These are phyloP conservation scores for Schizochytrium sp. DNA, from an alignment of 108 stramenopile genomes.

Conservation along the genomic window DNA sequence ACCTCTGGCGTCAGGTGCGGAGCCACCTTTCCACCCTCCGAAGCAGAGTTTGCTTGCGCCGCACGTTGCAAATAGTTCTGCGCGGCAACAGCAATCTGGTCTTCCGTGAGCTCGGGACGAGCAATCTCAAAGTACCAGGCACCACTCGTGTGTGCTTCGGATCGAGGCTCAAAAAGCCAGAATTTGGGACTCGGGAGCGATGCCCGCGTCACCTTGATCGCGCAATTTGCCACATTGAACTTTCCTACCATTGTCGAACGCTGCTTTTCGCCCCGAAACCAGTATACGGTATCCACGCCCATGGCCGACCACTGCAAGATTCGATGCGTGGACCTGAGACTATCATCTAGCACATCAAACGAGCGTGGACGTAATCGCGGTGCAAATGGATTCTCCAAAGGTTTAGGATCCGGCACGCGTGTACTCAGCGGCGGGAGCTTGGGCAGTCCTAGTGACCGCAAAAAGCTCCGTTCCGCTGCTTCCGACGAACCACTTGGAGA, in stretches of 20 bases:
- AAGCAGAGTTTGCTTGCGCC: no score
- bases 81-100: background rate
- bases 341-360: background rate
- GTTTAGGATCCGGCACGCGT: background rate
- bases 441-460: background rate
- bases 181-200: background rate
- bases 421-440: background rate
- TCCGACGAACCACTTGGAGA: background rate
- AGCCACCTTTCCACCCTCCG: background rate
- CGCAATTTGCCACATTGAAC: background rate
- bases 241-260: background rate
- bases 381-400: background rate
- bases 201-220: background rate
- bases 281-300: background rate
- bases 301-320: background rate
- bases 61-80: background rate
- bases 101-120: background rate
- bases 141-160: background rate
- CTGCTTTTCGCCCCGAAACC: background rate
- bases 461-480: background rate
- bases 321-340: background rate
- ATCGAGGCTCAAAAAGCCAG: slow-evolving; percentile 7
- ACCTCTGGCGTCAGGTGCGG: background rate
- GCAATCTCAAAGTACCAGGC: background rate
- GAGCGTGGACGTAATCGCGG: background rate